phyloP scores from a whole-genome alignment of 345 rosid species.

The Raphanus raphanistrum region DNA sequence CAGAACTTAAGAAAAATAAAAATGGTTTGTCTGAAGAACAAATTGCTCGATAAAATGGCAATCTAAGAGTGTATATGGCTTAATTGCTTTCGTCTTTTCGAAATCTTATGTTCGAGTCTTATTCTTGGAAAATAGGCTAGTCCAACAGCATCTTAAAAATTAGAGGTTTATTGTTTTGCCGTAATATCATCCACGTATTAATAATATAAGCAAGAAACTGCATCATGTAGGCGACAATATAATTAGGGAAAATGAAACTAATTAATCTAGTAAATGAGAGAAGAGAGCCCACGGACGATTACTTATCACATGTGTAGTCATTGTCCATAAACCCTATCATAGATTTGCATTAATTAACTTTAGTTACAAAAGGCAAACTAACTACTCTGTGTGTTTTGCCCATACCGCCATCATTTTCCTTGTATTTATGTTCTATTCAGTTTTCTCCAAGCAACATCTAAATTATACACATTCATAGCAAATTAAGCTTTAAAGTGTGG shows the following conservation, averaged over 20 bases:
- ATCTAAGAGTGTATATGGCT: not conserved
- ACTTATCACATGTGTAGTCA: not conserved
- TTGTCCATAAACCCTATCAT: slow-evolving; percentile 16
- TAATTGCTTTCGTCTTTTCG: slow-evolving; percentile 7
- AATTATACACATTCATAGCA: slow-evolving; percentile 13
- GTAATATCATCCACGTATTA: not conserved
- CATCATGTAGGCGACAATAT: slow-evolving; percentile 20
- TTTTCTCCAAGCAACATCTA: slow-evolving; percentile 16
- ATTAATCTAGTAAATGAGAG: slow-evolving; percentile 23
- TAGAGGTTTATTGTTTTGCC: not conserved
- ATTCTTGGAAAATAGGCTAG: slow-evolving; percentile 19
- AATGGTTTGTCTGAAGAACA: not conserved
- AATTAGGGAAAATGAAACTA: slow-evolving; percentile 23
- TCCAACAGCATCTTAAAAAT: slow-evolving; percentile 24
- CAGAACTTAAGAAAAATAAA: not conserved
- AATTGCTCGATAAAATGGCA: not conserved
- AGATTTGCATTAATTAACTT: slow-evolving; percentile 21
- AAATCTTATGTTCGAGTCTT: slow-evolving; percentile 10
- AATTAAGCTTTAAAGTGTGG: not conserved
- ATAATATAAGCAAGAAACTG: slow-evolving; percentile 4
- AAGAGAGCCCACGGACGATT: slow-evolving; percentile 14
- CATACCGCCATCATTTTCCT: slow-evolving; percentile 21
- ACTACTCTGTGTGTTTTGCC: slow-evolving; percentile 17
- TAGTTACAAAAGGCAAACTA: not conserved
- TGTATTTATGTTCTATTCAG: slow-evolving; percentile 2